phyloP scores from a whole-genome alignment of 2,329 filamentous ascomycete species.

The Arthrobotrys iridis region DNA sequence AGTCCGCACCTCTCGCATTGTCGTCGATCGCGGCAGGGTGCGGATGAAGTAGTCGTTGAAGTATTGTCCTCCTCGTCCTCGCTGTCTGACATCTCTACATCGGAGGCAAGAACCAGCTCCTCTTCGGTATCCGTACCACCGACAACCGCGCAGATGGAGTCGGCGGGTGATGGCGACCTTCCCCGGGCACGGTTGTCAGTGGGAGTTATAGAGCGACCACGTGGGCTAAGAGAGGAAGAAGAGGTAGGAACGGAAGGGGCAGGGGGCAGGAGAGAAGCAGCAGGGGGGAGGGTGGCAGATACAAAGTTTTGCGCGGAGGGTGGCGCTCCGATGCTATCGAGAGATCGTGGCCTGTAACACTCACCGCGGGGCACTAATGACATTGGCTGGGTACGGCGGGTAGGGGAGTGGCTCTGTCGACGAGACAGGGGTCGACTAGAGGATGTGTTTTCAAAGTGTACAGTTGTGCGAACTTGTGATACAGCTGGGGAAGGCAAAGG shows the following conservation, averaged over 20 bases:
- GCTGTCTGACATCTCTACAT: constrained; percentile 51
- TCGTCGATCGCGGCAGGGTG: constrained; percentile 50
- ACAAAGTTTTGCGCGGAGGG: constrained; percentile 25
- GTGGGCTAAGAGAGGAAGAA: constrained; percentile 15
- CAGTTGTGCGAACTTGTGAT: constrained; percentile 50
- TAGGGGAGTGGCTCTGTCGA: constrained; percentile 53
- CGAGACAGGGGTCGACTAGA: constrained; percentile 48
- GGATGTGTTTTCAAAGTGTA: constrained; percentile 38
- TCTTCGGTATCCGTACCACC: constrained; percentile 53
- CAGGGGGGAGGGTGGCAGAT: constrained; percentile 24
- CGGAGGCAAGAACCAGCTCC: constrained; percentile 48
- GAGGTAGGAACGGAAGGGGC: constrained; percentile 13
- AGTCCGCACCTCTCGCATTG: constrained; percentile 54
- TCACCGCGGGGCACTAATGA: constrained; percentile 52
- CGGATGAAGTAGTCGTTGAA: constrained; percentile 50
- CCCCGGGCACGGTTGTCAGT: constrained; percentile 53
- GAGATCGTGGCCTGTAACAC: constrained; percentile 53
- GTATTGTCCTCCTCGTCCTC: constrained; percentile 47
- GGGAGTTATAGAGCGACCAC: constrained; percentile 52
- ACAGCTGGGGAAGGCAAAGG: constrained; percentile 51
- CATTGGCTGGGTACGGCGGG: constrained; percentile 41
- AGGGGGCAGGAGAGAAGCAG: constrained; percentile 17
- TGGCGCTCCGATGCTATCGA: constrained; percentile 52
- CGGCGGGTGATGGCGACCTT: constrained; percentile 53
- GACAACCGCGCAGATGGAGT: constrained; percentile 54